phyloP scores from a whole-genome alignment of 2,329 filamentous ascomycete species.

The Dothideomycetes sp. region DNA sequence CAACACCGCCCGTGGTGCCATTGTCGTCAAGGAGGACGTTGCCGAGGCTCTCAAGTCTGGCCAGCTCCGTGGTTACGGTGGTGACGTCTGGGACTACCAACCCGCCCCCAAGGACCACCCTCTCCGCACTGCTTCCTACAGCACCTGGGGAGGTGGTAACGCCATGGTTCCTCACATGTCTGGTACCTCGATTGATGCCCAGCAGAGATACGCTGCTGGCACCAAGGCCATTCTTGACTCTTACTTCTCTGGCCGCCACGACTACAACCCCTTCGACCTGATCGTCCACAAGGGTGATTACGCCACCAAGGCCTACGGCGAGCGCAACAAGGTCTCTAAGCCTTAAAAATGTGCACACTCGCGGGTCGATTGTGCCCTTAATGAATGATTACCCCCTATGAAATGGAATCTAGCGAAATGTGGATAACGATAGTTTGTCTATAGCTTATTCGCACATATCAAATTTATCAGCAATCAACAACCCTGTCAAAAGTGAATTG shows the following conservation, averaged over 20 bases:
- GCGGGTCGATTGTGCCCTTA: too few species aligned
- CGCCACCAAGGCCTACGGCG: conserved; percentile 85
- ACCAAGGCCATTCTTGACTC: conserved; percentile 82
- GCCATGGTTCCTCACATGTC: conserved; percentile 99
- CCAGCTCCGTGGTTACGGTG: conserved; percentile 80
- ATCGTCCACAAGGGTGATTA: conserved; percentile 88
- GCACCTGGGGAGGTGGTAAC: conserved; percentile 93
- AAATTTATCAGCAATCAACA: too few species aligned
- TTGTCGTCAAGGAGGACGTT: conserved; percentile 98
- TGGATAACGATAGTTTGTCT: too few species aligned
- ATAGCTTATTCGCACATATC: too few species aligned
- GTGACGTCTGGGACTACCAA: conserved; percentile 95
- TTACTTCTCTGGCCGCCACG: conserved; percentile 77
- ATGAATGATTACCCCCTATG: too few species aligned
- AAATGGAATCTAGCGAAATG: too few species aligned
- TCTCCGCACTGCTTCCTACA: conserved; percentile 74
- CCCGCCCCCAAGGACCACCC: conserved; percentile 88
- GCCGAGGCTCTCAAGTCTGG: conserved; percentile 84
- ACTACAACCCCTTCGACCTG: conserved; percentile 83
- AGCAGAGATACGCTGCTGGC: conserved; percentile 52
- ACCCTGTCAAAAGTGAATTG: too few species aligned
- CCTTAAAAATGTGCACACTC: too few species aligned
- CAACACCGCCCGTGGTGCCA: conserved; percentile 97
- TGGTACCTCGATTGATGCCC: conserved; percentile 94
- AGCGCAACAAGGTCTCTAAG: conserved; percentile 38